Evolutionary conservation across 805 yeast genomes (phyloP).

Genomic region (Saturnispora besseyi): DNA sequence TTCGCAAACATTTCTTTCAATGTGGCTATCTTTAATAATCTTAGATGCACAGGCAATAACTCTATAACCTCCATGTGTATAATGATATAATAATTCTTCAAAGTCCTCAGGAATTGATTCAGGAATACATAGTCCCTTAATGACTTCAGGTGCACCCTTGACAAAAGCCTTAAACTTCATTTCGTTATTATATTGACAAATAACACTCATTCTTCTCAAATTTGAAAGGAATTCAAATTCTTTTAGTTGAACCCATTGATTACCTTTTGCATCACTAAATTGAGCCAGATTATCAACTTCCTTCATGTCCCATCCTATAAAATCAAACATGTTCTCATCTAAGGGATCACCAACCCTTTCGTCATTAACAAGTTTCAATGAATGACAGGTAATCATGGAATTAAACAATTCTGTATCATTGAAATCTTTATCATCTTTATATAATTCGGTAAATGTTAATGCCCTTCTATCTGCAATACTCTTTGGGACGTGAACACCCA

Average conservation of each 20-base stretch:
- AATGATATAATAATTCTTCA: conserved; percentile 63
- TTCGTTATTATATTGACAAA: conserved; percentile 33
- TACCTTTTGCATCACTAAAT: conserved; percentile 10
- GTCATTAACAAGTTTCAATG: conserved; percentile 67
- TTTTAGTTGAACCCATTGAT: conserved; percentile 29
- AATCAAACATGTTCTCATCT: conserved; percentile 88
- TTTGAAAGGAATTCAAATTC: conserved; percentile 80
- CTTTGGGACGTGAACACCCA: conserved; percentile 40
- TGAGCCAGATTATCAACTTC: conserved; percentile 49
- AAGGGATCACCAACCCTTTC: conserved; percentile 90
- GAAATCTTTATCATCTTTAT: conserved; percentile 15
- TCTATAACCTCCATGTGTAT: conserved; percentile 90
- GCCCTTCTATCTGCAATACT: conserved; percentile 23
- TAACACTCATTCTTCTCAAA: conserved; percentile 83
- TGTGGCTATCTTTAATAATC: conserved; percentile 22
- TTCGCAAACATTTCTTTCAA: conserved; percentile 61
- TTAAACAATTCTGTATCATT: conserved; percentile 26
- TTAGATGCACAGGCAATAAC: conserved; percentile 88
- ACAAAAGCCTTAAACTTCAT: conserved; percentile 43
- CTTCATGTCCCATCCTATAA: conserved; percentile 65
- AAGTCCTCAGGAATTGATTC: conserved; percentile 67
- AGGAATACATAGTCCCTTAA: conserved; percentile 65
- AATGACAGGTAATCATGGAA: conserved; percentile 75
- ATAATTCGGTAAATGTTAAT: conserved; percentile 22
- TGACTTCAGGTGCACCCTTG: conserved; percentile 97